These are phyloP conservation scores for Pythium periplocum DNA, from an alignment of 352 stramenopile species.

Conservation along the genomic window DNA sequence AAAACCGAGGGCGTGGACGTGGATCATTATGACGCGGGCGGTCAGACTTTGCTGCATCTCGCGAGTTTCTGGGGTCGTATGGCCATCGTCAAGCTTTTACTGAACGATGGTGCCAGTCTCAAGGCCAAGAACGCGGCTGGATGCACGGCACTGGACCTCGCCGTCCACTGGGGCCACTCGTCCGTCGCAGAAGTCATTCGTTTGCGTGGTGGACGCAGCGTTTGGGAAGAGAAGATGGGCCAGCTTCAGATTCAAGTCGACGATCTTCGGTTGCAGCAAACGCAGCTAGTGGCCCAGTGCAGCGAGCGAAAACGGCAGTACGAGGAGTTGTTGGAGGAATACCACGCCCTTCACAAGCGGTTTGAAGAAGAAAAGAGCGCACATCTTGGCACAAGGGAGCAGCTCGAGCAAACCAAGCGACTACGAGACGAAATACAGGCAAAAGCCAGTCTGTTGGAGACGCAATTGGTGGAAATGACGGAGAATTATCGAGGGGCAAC, in stretches of 20 bases:
- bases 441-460: constrained; percentile 9
- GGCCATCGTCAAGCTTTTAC: constrained; percentile 51
- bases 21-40: constrained; percentile 67
- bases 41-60: constrained; percentile 68
- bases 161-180: constrained; percentile 72
- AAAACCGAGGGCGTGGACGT: constrained; percentile 34
- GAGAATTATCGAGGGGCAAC: constrained; percentile 18
- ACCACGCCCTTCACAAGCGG: constrained; percentile 27
- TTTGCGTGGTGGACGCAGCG: constrained; percentile 48
- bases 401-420: constrained; percentile 3
- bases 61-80: constrained; percentile 73
- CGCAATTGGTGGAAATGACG: constrained; percentile 10
- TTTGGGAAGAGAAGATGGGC: constrained; percentile 75
- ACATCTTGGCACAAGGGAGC: constrained; percentile 9
- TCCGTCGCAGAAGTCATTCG: constrained; percentile 63
- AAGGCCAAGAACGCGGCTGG: constrained; percentile 70
- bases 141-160: constrained; percentile 64
- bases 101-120: constrained; percentile 51
- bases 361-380: constrained; percentile 48
- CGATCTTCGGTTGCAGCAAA: constrained; percentile 36
- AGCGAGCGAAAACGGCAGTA: constrained; percentile 20
- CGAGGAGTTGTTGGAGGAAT: constrained; percentile 23
- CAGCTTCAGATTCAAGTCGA: constrained; percentile 59
- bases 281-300: constrained; percentile 20
- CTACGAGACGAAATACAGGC: constrained; percentile 7